Percentiles rank a stretch among this genome's conserved stretches.
phyloP scores from a whole-genome alignment of 495 filamentous ascomycete species.

The Terfezia claveryi region DNA sequence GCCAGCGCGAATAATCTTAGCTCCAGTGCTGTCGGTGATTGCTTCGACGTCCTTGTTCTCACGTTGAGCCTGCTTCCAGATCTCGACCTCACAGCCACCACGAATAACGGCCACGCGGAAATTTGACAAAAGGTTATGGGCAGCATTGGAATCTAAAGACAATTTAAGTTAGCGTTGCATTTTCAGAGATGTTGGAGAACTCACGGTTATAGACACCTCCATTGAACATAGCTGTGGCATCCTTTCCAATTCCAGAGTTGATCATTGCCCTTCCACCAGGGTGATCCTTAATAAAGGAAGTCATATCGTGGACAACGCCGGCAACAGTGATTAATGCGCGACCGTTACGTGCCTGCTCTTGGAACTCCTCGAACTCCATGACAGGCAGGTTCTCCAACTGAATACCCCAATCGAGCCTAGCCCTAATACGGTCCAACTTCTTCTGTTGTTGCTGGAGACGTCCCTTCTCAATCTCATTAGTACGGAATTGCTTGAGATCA shows the following conservation, averaged over 20 bases:
- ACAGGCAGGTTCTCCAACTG: slow-evolving; percentile 88
- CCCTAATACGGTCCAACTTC: slow-evolving; percentile 93
- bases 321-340: slow-evolving; percentile 72
- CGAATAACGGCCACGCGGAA: slow-evolving; percentile 94
- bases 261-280: slow-evolving; percentile 94
- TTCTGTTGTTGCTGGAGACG: slow-evolving; percentile 93
- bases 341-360: slow-evolving; percentile 69
- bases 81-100: slow-evolving; percentile 91
- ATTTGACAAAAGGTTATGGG: slow-evolving; percentile 88
- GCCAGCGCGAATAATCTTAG: slow-evolving; percentile 74
- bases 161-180: too few species aligned
- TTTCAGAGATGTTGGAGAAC: background rate
- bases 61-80: slow-evolving; percentile 88
- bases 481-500: slow-evolving; percentile 89
- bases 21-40: slow-evolving; percentile 59
- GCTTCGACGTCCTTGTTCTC: slow-evolving; percentile 71
- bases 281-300: slow-evolving; percentile 88
- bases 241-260: slow-evolving; percentile 79
- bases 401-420: slow-evolving; percentile 81
- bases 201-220: slow-evolving; percentile 76
- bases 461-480: slow-evolving; percentile 98
- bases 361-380: slow-evolving; percentile 89
- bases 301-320: slow-evolving; percentile 89
- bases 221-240: slow-evolving; percentile 98
- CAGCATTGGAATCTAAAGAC: slow-evolving; percentile 55